A percentile compares a stretch with the other conserved stretches of the same genome.
Evolutionary conservation across 495 filamentous ascomycete genomes (phyloP).

Genomic region (Aspergillus sparsus): DNA sequence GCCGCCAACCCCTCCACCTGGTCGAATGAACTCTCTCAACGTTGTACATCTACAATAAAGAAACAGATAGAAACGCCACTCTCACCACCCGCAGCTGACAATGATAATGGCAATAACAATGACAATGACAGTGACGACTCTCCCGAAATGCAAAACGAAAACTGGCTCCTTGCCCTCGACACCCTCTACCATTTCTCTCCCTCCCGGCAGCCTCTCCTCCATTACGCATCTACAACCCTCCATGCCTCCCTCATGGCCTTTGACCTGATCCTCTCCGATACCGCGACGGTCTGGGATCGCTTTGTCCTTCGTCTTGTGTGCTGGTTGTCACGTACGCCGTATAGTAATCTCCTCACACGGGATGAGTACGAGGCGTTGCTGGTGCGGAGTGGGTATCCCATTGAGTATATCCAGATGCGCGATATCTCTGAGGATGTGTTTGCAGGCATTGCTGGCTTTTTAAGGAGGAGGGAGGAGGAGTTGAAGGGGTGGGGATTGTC

Average conservation of each 20-base stretch:
- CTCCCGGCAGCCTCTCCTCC: slow-evolving; percentile 42
- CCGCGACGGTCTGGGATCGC: slow-evolving; percentile 22
- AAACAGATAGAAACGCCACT: background rate
- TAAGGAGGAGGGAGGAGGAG: slow-evolving; percentile 33
- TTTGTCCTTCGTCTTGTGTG: slow-evolving; percentile 39
- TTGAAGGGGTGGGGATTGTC: slow-evolving; percentile 37
- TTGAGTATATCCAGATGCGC: slow-evolving; percentile 35
- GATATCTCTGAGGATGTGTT: slow-evolving; percentile 51
- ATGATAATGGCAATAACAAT: no score
- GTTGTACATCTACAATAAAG: slow-evolving; percentile 5
- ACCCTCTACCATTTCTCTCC: slow-evolving; percentile 54
- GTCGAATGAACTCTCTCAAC: slow-evolving; percentile 27
- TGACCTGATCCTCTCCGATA: slow-evolving; percentile 35
- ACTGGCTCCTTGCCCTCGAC: slow-evolving; percentile 54
- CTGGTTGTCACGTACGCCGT: slow-evolving; percentile 34
- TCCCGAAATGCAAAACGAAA: background rate
- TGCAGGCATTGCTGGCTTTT: slow-evolving; percentile 36
- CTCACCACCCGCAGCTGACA: no score
- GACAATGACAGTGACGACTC: no score
- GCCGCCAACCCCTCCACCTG: slow-evolving; percentile 34
- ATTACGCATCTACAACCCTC: slow-evolving; percentile 34
- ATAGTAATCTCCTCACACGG: slow-evolving; percentile 48
- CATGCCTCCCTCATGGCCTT: slow-evolving; percentile 49
- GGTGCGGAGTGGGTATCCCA: slow-evolving; percentile 42
- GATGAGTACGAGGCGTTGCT: slow-evolving; percentile 59